Evolutionary conservation across 192 early-diverging fungal genomes (phyloP), one percentile per base, ranked within the genome.

Genomic region (Chytriomyces confervae): DNA sequence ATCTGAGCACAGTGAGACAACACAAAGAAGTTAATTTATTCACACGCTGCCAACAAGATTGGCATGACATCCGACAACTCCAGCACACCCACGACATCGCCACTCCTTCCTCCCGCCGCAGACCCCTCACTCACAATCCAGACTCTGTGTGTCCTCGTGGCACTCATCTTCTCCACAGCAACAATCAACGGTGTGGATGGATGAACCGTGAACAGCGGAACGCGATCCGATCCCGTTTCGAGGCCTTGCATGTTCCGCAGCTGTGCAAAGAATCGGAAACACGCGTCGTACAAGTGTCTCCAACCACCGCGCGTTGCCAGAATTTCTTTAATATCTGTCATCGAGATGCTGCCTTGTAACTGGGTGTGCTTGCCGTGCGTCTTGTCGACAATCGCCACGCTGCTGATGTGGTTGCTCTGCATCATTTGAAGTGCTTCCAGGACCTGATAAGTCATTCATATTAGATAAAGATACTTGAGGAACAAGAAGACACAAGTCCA

Each of bases 161-260:
- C 88, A 10, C 77, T 79, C 84, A 89, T 87, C 78, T 87, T 89
- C 36, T 86, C 88, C 18, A 89, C 70, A 11, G 88, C 80, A 29
- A 68, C 57, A 29, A 86, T 84, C 16, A 89, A 62, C 11, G 83
- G 82, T 0, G 86, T 83, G 4, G 50, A 60, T 13, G 84, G 83
- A 46, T 84, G 80, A 27, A 89, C 84, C n/a, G 67, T 82, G 67
- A 82, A 88, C 62, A 61, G 62, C 18, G 85, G 85, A 5, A 80
- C 75, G 9, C 78, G 67, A 76, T 81, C 81, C 46, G 76, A 6
- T 46, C 83, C 85, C 6, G 66, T 63, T 43, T 83, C 83, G 24
- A 85, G 63, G 27, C 61, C 81, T 72, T 81, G 88, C 50, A n/a
- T 67, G 36, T 20, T 77, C 61, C 80, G 67, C 48, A 81, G 73